Percentiles rank a stretch among this genome's conserved stretches.
Evolutionary conservation across 768 basidiomycete genomes (phyloP).

Genomic region (Mrakia blollopis): DNA sequence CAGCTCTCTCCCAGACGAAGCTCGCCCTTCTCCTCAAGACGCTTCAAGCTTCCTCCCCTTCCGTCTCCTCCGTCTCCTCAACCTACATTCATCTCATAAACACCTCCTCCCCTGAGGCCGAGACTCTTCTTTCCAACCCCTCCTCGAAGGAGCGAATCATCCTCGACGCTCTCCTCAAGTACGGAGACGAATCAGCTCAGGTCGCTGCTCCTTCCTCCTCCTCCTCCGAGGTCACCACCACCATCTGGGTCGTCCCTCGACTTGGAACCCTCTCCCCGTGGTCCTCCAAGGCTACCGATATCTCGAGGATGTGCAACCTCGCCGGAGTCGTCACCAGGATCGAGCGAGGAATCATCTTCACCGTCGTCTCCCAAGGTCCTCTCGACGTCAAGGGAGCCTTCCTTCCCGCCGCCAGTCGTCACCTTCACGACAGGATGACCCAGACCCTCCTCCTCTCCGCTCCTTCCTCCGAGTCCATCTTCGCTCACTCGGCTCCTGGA

Average conservation of each 20-base stretch:
- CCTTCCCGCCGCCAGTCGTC: conserved; percentile 31
- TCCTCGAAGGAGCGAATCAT: conserved; percentile 52
- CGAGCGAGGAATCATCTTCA: conserved; percentile 74
- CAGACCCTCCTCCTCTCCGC: conserved; percentile 61
- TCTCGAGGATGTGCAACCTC: conserved; percentile 79
- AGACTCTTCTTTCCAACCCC: conserved; percentile 51
- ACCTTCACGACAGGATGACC: conserved; percentile 96
- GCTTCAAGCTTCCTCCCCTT: conserved; percentile 54
- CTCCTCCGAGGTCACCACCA: conserved; percentile 43
- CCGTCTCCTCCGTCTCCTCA: conserved; percentile 66
- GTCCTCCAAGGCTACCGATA: conserved; percentile 99
- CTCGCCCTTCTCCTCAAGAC: conserved; percentile 60
- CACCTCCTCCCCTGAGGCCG: conserved; percentile 50
- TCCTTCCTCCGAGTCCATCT: conserved; percentile 55
- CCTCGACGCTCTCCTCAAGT: conserved; percentile 68
- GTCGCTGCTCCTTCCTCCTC: conserved; percentile 28
- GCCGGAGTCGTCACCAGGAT: conserved; percentile 66
- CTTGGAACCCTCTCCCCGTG: conserved; percentile 93
- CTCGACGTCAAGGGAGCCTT: conserved; percentile 51
- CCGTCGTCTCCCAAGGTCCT: conserved; percentile 51
- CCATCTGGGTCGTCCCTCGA: conserved; percentile 69
- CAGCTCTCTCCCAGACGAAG: conserved; percentile 66
- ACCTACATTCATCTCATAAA: conserved; percentile 83
- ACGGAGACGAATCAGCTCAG: conserved; percentile 63
- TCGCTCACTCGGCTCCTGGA: conserved; percentile 54